Percentiles rank a stretch among this genome's conserved stretches.
phyloP scores from a whole-genome alignment of 306 rosid genomes.

The Sicyos edulis region DNA sequence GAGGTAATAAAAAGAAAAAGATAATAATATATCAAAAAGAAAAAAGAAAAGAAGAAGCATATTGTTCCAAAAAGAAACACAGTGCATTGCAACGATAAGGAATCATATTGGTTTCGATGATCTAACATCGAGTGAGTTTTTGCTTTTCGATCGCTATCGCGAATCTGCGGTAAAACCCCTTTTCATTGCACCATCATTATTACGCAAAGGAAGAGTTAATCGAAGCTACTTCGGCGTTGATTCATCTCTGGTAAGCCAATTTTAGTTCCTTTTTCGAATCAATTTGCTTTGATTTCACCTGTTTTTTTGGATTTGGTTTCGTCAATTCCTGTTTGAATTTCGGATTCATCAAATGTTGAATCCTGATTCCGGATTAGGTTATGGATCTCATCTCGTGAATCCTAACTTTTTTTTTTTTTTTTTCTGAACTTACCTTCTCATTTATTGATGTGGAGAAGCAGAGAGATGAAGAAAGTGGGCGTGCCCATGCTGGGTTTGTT shows the following conservation, averaged over 20 bases:
- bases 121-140: not conserved
- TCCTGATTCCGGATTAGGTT: too few relatives aligned
- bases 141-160: not conserved
- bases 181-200: too few relatives aligned
- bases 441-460: constrained; percentile 1
- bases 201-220: not conserved
- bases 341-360: too few relatives aligned
- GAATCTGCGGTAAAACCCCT: not conserved
- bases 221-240: not conserved
- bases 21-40: too few relatives aligned
- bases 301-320: not conserved
- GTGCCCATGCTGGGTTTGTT: constrained; percentile 28
- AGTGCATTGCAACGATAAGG: not conserved
- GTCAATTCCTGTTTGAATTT: not conserved
- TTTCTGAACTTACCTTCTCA: not conserved
- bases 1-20: too few relatives aligned
- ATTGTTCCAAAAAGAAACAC: too few relatives aligned
- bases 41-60: too few relatives aligned
- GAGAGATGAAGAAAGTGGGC: constrained; percentile 29
- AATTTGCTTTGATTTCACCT: not conserved
- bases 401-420: too few relatives aligned
- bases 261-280: not conserved
- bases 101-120: not conserved
- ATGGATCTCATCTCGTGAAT: too few relatives aligned
- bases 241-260: not conserved